A percentile compares a stretch with the other conserved stretches of the same genome.
Conservation (phyloP, 306 rosid genomes). For the Prosopis cineraria region DNA sequence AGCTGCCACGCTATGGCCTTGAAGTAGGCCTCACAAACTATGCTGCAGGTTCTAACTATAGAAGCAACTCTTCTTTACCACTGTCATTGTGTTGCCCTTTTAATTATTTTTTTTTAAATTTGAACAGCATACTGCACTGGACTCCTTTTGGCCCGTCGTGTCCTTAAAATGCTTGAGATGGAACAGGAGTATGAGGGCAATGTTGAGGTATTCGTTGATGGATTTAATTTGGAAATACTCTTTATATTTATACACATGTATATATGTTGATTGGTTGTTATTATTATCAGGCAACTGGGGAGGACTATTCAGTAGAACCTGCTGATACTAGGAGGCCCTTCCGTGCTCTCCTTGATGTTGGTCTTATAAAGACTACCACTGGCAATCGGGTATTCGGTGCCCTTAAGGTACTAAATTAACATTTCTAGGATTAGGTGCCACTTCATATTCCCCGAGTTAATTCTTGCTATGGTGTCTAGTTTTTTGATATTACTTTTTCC, state of each 20-base stretch:
- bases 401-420: constrained; percentile 46
- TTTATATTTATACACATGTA: not conserved
- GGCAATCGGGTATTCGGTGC: constrained; percentile 92
- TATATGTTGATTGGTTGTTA: not conserved
- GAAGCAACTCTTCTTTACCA: not conserved
- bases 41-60: constrained; percentile 66
- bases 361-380: constrained; percentile 73
- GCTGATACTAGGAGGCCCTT: constrained; percentile 85
- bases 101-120: not conserved
- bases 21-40: constrained; percentile 84
- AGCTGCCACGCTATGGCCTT: constrained; percentile 70
- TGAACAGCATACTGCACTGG: constrained; percentile 83
- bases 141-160: constrained; percentile 84
- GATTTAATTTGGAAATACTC: not conserved
- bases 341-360: constrained; percentile 93
- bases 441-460: not conserved
- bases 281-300: constrained; percentile 68
- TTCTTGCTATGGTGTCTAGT: not conserved
- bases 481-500: not conserved
- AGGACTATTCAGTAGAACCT: constrained; percentile 86
- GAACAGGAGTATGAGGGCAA: constrained; percentile 80
- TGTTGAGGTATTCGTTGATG: constrained; percentile 59
- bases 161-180: constrained; percentile 71
- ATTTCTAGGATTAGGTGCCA: not conserved
- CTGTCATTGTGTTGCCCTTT: not conserved